Evolutionary conservation across 257 asterid species (phyloP).

Genomic region (Capsicum chinense): DNA sequence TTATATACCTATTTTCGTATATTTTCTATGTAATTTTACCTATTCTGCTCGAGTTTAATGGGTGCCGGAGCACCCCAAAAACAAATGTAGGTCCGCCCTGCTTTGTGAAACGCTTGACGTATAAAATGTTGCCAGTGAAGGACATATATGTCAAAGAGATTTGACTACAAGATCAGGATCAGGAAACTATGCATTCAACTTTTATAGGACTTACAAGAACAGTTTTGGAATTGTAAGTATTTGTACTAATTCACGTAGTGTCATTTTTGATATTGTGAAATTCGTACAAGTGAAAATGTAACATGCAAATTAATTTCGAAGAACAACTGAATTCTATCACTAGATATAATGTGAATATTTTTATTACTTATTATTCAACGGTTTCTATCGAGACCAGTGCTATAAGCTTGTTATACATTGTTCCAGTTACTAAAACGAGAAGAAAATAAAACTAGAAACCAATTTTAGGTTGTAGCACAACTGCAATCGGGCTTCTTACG

Average conservation of each 20-base stretch:
- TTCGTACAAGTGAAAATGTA: not conserved
- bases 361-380: not conserved
- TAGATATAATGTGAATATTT: not conserved
- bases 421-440: not conserved
- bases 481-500: conserved; percentile 48
- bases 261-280: not conserved
- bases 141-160: not conserved
- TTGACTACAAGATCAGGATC: not conserved
- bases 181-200: not conserved
- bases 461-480: conserved; percentile 6
- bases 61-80: no score
- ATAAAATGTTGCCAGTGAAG: not conserved
- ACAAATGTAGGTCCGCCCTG: no score
- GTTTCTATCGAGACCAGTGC: not conserved
- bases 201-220: not conserved
- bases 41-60: no score
- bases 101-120: not conserved
- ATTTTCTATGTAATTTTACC: no score
- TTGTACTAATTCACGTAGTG: not conserved
- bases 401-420: not conserved
- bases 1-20: no score
- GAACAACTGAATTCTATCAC: no score
- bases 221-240: not conserved
- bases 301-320: not conserved
- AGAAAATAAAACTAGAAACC: not conserved